phyloP scores from a whole-genome alignment of 2,329 filamentous ascomycete genomes.

The Aspergillus viridinutans region DNA sequence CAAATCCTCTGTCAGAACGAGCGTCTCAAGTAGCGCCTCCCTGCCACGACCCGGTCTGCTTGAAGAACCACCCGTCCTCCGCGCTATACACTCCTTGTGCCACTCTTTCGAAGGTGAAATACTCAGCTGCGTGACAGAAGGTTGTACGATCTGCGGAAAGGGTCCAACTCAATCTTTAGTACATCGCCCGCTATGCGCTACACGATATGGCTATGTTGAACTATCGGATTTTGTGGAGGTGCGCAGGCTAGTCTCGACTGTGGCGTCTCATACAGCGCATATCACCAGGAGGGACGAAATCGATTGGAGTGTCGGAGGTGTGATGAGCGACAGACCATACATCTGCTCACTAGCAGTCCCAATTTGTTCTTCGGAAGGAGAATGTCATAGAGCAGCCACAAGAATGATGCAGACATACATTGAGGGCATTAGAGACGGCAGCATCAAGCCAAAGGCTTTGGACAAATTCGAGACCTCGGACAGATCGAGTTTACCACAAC shows the following conservation, averaged over 20 bases:
- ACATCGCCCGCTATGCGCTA: slow-evolving; percentile 6
- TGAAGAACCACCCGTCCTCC: background rate
- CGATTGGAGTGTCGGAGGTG: slow-evolving; percentile 6
- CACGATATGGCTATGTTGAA: slow-evolving; percentile 5
- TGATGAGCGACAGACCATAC: slow-evolving; percentile 6
- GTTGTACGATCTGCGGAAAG: background rate
- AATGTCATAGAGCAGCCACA: slow-evolving; percentile 3
- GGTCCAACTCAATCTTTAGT: background rate
- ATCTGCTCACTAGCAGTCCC: slow-evolving; percentile 8
- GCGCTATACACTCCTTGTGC: background rate
- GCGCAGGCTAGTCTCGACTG: slow-evolving; percentile 3
- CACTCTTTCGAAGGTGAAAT: background rate
- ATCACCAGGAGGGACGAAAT: background rate
- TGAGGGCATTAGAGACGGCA: background rate
- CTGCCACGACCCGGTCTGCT: background rate
- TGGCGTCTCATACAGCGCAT: slow-evolving; percentile 7
- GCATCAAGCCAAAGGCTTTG: background rate
- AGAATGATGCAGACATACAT: slow-evolving; percentile 3
- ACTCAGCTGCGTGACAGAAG: background rate
- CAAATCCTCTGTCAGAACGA: background rate
- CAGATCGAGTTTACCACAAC: background rate
- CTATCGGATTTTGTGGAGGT: slow-evolving; percentile 3
- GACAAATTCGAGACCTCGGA: background rate
- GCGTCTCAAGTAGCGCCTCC: background rate
- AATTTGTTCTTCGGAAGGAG: background rate